phyloP scores from a whole-genome alignment of 306 rosid genomes.

The Urtica urens region DNA sequence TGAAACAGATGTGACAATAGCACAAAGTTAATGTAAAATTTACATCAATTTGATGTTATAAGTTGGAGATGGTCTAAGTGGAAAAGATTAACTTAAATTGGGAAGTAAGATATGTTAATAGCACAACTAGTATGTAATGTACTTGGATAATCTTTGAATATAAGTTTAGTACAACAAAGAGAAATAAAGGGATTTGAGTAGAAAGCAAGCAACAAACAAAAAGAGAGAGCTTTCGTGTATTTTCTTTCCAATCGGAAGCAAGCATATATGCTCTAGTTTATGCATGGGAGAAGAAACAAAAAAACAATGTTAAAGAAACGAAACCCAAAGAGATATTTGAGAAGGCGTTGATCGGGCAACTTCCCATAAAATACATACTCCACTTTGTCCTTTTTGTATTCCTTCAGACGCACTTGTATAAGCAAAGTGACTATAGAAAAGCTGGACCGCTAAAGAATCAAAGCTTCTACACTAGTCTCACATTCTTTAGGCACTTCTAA shows the following conservation, averaged over 20 bases:
- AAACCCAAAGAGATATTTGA: constrained; percentile 13
- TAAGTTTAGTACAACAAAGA: constrained; percentile 1
- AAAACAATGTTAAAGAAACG: not conserved
- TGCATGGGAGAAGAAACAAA: constrained; percentile 18
- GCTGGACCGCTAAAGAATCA: constrained; percentile 45
- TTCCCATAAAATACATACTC: constrained; percentile 36
- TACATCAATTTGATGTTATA: too few species aligned
- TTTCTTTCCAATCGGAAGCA: constrained; percentile 59
- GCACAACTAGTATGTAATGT: too few species aligned
- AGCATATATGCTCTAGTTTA: constrained; percentile 66
- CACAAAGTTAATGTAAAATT: too few species aligned
- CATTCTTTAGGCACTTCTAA: constrained; percentile 17
- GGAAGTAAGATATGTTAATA: too few species aligned
- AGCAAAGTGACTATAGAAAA: constrained; percentile 40
- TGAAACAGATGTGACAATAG: too few species aligned
- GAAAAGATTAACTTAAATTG: too few species aligned
- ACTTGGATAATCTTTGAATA: too few species aligned
- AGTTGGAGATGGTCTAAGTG: too few species aligned
- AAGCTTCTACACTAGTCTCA: constrained; percentile 30
- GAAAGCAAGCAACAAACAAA: constrained; percentile 67
- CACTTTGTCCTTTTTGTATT: constrained; percentile 22
- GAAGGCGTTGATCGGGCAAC: constrained; percentile 21
- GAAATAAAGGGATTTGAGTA: constrained; percentile 40
- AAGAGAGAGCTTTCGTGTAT: constrained; percentile 29
- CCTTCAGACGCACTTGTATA: constrained; percentile 35